Percentiles rank a stretch among this genome's conserved stretches.
Conservation (phyloP, 2,329 filamentous ascomycete genomes). For the Gliomastix tumulicola region DNA sequence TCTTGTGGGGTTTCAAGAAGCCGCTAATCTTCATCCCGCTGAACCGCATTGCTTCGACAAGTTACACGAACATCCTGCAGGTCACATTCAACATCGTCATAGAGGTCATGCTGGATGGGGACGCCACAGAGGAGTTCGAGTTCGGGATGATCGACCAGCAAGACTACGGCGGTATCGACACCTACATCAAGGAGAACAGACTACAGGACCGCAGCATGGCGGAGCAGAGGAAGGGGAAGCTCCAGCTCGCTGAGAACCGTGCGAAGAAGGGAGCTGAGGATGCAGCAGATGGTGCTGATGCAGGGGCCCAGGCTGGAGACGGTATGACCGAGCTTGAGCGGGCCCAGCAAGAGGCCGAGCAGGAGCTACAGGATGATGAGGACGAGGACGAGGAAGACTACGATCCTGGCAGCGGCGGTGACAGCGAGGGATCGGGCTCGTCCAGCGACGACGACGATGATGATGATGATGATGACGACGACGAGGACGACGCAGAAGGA, state of each 20-base stretch:
- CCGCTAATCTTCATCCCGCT: conserved; percentile 59
- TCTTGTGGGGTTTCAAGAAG: conserved; percentile 66
- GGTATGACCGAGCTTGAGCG: conserved; percentile 41
- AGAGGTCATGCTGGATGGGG: conserved; percentile 46
- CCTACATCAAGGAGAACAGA: conserved; percentile 53
- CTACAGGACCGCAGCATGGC: conserved; percentile 64
- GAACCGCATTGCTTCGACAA: conserved; percentile 53
- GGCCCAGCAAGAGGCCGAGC: conserved; percentile 43
- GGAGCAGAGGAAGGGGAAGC: conserved; percentile 58
- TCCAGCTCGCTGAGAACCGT: conserved; percentile 53
- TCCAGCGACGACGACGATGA: conserved; percentile 46
- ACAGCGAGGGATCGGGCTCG: conserved; percentile 48
- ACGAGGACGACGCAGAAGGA: conserved; percentile 30
- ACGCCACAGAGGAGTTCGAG: conserved; percentile 53
- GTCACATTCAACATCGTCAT: conserved; percentile 63
- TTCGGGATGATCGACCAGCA: conserved; percentile 66
- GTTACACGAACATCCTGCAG: conserved; percentile 61
- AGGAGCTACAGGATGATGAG: conserved; percentile 50
- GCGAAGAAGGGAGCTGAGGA: conserved; percentile 36
- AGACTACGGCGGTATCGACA: conserved; percentile 58
- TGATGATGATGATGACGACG: conserved; percentile 39
- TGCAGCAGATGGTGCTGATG: conserved; percentile 23
- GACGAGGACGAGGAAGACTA: conserved; percentile 62
- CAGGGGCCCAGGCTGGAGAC: conserved; percentile 24
- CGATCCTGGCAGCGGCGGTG: conserved; percentile 53